phyloP scores from a whole-genome alignment of 495 filamentous ascomycete genomes.

The Hypoxylon crocopeplum region DNA sequence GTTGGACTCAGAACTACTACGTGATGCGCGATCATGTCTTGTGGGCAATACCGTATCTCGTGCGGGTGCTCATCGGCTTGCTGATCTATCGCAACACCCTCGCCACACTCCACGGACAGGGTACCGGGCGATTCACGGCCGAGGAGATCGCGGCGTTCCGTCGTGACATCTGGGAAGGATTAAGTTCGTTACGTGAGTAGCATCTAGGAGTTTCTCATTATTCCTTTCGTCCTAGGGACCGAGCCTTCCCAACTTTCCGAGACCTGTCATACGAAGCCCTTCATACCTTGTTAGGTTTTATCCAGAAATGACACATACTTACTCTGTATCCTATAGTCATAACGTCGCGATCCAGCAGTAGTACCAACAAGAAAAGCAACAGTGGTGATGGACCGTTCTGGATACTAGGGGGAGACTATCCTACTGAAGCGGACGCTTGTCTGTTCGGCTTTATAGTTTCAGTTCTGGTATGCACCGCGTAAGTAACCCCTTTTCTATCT shows the following conservation, averaged over 20 bases:
- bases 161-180: constrained; percentile 59
- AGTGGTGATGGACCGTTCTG: constrained; percentile 55
- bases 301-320: no score
- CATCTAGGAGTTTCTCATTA: not conserved
- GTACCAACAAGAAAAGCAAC: no score
- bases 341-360: constrained; percentile 19
- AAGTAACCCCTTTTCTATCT: constrained; percentile 39
- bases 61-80: constrained; percentile 61
- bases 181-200: constrained; percentile 48
- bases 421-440: constrained; percentile 63
- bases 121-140: constrained; percentile 55
- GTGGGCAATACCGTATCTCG: constrained; percentile 53
- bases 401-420: constrained; percentile 59
- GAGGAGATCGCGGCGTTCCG: constrained; percentile 57
- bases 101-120: constrained; percentile 60
- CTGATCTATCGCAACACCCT: constrained; percentile 54
- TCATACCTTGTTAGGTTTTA: no score
- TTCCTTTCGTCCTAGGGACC: constrained; percentile 18
- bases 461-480: constrained; percentile 60
- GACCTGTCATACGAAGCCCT: no score
- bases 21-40: constrained; percentile 62
- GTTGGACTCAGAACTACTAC: constrained; percentile 68
- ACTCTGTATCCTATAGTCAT: constrained; percentile 15
- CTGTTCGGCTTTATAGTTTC: constrained; percentile 65
- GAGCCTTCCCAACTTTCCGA: no score